Evolutionary conservation across 208 protist species (phyloP).

Genomic region (Leishmania lainsoni): DNA sequence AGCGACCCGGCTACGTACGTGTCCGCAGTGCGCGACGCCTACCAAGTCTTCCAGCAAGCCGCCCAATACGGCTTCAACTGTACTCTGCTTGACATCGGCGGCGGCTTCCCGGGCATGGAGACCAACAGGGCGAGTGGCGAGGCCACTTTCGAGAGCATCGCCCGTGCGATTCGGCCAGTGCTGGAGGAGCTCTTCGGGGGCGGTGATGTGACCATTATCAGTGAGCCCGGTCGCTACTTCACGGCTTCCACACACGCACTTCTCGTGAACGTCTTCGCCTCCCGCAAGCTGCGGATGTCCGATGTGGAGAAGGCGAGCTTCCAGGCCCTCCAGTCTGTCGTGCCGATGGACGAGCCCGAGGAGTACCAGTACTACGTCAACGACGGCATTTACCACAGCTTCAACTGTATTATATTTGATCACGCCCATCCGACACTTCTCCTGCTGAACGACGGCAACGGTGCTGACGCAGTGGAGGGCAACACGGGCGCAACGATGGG

Average conservation of each 20-base stretch:
- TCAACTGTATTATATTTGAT: slow-evolving; percentile 90
- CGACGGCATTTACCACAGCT: slow-evolving; percentile 86
- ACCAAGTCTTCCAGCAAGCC: slow-evolving; percentile 66
- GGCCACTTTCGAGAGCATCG: slow-evolving; percentile 59
- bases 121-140: slow-evolving; percentile 8
- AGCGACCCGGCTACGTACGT: slow-evolving; percentile 57
- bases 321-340: slow-evolving; percentile 25
- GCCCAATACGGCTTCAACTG: slow-evolving; percentile 65
- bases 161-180: slow-evolving; percentile 47
- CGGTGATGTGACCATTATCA: slow-evolving; percentile 64
- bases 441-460: slow-evolving; percentile 47
- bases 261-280: slow-evolving; percentile 68
- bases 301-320: slow-evolving; percentile 32
- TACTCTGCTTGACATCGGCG: slow-evolving; percentile 88
- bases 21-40: slow-evolving; percentile 53
- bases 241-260: slow-evolving; percentile 69
- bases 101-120: slow-evolving; percentile 77
- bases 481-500: too few species aligned
- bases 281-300: slow-evolving; percentile 39
- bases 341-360: slow-evolving; percentile 28
- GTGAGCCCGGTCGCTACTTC: slow-evolving; percentile 87
- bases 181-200: slow-evolving; percentile 69
- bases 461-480: slow-evolving; percentile 12
- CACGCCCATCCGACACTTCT: slow-evolving; percentile 59
- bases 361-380: slow-evolving; percentile 87